Evolutionary conservation across 176 grass and related monocot species (phyloP).

Genomic region (Rhynchospora tenuis): DNA sequence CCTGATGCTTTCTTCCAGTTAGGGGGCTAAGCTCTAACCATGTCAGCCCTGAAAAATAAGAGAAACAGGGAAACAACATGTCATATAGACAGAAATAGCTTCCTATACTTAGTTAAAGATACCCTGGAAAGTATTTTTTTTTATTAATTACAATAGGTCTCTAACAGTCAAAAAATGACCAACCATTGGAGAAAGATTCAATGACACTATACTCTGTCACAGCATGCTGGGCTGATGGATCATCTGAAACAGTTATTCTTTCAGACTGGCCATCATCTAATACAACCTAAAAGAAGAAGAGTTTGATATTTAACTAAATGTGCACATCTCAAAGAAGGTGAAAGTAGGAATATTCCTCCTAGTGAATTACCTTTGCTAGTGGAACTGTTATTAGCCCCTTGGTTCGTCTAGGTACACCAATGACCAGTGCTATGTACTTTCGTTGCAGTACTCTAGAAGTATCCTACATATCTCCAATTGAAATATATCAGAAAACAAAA

Average conservation of each 20-base stretch:
- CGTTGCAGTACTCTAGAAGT: conserved; percentile 65
- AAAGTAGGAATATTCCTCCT: neutral
- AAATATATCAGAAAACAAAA: neutral
- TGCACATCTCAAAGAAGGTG: neutral
- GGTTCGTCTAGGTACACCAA: conserved; percentile 60
- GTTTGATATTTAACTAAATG: conserved; percentile 12
- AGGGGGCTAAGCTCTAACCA: conserved; percentile 82
- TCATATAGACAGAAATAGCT: neutral
- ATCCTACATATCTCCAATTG: conserved; percentile 31
- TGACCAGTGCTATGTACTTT: conserved; percentile 91
- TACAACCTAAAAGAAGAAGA: conserved; percentile 51
- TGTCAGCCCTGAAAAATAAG: conserved; percentile 46
- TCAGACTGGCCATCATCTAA: conserved; percentile 83
- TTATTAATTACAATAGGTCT: neutral
- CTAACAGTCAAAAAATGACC: neutral
- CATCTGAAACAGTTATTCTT: conserved; percentile 54
- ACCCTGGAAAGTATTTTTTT: neutral
- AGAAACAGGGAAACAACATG: neutral
- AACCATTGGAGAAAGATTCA: conserved; percentile 62
- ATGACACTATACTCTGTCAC: conserved; percentile 89
- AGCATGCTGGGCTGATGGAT: conserved; percentile 58
- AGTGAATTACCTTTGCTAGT: conserved; percentile 60
- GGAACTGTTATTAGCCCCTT: conserved; percentile 73
- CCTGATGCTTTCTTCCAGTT: conserved; percentile 99
- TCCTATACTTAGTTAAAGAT: neutral